Evolutionary conservation across 176 grass and related monocot species (phyloP).

Genomic region (Ensete glaucum): DNA sequence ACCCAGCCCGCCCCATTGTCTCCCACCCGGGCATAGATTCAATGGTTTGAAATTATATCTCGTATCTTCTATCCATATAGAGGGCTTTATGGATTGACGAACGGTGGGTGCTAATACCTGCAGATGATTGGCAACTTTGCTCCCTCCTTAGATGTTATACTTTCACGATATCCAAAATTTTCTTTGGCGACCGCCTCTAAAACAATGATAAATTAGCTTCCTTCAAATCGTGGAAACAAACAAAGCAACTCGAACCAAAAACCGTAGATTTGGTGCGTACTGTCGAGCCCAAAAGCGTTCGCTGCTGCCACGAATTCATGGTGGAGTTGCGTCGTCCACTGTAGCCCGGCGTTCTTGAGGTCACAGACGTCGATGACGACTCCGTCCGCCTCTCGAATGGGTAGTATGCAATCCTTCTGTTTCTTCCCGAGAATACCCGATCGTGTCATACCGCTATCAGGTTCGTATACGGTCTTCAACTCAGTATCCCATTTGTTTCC

Average conservation of each 20-base stretch:
- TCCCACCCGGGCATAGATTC: not conserved
- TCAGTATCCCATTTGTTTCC: conserved; percentile 24
- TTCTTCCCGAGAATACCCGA: not conserved
- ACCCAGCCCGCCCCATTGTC: not conserved
- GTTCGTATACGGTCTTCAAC: not conserved
- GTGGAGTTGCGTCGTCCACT: conserved; percentile 33
- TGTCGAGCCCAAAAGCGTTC: conserved; percentile 25
- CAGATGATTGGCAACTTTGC: conserved; percentile 46
- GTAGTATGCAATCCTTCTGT: too few species aligned
- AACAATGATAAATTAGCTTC: conserved; percentile 1
- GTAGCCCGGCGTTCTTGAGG: conserved; percentile 32
- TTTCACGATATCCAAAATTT: conserved; percentile 39
- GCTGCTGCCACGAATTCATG: conserved; percentile 34
- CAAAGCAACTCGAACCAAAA: too few species aligned
- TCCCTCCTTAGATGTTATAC: conserved; percentile 42
- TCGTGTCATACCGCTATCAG: not conserved
- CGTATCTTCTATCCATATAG: too few species aligned
- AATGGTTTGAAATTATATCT: too few species aligned
- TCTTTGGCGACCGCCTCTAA: conserved; percentile 40
- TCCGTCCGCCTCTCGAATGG: conserved; percentile 9
- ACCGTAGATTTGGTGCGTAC: conserved; percentile 2
- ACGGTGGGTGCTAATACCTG: conserved; percentile 15
- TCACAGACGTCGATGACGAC: conserved; percentile 27
- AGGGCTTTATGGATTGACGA: too few species aligned
- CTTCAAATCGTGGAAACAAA: too few species aligned